phyloP scores from a whole-genome alignment of 1,139 yeast genomes.

The Blastobotrys arbuscula region DNA sequence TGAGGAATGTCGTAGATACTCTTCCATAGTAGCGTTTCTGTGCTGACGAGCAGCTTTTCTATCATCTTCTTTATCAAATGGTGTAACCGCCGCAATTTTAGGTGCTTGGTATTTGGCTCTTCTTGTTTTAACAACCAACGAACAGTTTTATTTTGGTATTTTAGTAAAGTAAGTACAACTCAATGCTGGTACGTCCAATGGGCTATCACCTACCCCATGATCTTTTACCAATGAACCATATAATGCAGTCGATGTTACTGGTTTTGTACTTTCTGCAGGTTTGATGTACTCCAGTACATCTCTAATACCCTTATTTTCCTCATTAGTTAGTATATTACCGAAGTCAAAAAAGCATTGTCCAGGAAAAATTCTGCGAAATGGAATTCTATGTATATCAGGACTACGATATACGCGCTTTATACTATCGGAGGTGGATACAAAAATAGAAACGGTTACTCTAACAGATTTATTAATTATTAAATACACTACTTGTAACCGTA shows the following conservation, averaged over 20 bases:
- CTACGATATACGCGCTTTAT: too few species aligned
- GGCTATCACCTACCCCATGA: background rate
- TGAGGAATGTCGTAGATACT: constrained; percentile 64
- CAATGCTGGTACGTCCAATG: constrained; percentile 37
- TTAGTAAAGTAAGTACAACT: constrained; percentile 45
- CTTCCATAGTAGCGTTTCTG: constrained; percentile 89
- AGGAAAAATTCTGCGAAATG: background rate
- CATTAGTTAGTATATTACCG: too few species aligned
- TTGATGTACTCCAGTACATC: constrained; percentile 4
- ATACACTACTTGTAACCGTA: too few species aligned
- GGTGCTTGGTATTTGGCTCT: constrained; percentile 79
- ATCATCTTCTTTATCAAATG: constrained; percentile 34
- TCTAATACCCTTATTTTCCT: constrained; percentile 9
- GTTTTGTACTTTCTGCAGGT: background rate
- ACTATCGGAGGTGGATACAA: too few species aligned
- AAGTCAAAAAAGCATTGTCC: too few species aligned
- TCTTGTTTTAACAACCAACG: constrained; percentile 61
- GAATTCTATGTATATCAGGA: too few species aligned
- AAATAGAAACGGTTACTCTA: too few species aligned
- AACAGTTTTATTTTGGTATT: constrained; percentile 60
- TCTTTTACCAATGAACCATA: background rate
- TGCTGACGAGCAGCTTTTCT: constrained; percentile 37
- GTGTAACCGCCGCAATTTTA: constrained; percentile 53
- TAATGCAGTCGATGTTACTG: background rate
- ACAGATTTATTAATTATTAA: too few species aligned